phyloP scores from a whole-genome alignment of 1,284 basidiomycete species.

The Apiotrichum mycotoxinovorans region DNA sequence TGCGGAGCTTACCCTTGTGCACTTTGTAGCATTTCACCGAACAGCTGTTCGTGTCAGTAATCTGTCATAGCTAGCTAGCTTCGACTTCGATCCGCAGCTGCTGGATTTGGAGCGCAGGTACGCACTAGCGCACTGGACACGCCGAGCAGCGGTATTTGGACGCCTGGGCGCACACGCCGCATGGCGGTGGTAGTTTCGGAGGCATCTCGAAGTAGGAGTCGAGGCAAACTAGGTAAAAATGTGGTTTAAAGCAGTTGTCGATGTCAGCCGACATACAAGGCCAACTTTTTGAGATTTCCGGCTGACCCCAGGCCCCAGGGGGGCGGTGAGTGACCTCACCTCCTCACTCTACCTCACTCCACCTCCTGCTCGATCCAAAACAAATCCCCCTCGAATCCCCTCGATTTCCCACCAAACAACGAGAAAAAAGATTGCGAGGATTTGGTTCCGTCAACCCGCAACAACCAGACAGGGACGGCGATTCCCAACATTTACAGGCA shows the following conservation, averaged over 20 bases:
- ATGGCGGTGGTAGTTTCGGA: conserved; percentile 15
- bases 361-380: not conserved
- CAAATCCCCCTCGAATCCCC: not conserved
- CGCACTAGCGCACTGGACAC: conserved; percentile 46
- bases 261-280: no score
- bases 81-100: not conserved
- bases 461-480: no score
- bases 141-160: conserved; percentile 47
- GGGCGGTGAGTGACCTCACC: no score
- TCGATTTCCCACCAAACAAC: no score
- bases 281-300: no score
- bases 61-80: not conserved
- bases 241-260: no score
- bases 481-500: no score
- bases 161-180: conserved; percentile 33
- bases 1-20: conserved; percentile 39
- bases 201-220: conserved; percentile 3
- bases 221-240: no score
- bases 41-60: conserved; percentile 32
- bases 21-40: conserved; percentile 48
- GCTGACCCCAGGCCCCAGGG: no score
- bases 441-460: no score
- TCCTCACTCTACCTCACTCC: no score
- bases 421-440: no score
- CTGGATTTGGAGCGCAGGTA: not conserved